Conservation (phyloP, 768 basidiomycete species). For the Kwoniella bestiolae region DNA sequence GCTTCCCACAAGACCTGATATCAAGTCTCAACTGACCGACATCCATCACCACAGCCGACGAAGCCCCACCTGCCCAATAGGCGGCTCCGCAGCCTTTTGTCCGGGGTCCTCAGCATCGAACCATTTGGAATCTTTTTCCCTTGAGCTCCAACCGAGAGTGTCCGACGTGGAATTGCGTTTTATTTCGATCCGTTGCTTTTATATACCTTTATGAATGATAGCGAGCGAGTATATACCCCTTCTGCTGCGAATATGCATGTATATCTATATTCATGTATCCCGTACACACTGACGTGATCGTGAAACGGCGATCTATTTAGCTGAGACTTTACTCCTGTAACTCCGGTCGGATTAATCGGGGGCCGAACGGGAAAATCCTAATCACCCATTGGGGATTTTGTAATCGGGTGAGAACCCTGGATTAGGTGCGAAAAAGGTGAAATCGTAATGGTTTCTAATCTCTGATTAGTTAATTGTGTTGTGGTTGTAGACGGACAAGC, state of each 20-base stretch:
- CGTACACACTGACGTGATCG: no score
- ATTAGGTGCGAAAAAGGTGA: not conserved
- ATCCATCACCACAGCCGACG: constrained; percentile 30
- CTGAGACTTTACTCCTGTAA: not conserved
- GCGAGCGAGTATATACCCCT: no score
- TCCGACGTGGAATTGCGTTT: not conserved
- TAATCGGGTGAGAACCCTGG: not conserved
- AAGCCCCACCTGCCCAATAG: constrained; percentile 32
- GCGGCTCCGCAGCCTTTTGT: constrained; percentile 19
- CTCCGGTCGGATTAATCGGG: not conserved
- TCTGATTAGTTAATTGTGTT: not conserved
- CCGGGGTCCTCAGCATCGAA: not conserved
- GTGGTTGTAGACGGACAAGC: no score
- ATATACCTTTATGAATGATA: not conserved
- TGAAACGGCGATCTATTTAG: no score
- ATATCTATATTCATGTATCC: not conserved
- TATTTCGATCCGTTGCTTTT: not conserved
- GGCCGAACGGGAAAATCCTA: not conserved
- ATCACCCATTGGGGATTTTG: not conserved
- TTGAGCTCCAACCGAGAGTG: not conserved
- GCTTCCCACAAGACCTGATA: no score
- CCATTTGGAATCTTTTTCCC: not conserved
- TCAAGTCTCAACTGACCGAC: constrained; percentile 1
- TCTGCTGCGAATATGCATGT: not conserved
- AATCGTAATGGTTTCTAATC: not conserved